Evolutionary conservation across 2,329 filamentous ascomycete species (phyloP), one percentile per base, ranked within the genome.

Genomic region (Curvularia spicifera): DNA sequence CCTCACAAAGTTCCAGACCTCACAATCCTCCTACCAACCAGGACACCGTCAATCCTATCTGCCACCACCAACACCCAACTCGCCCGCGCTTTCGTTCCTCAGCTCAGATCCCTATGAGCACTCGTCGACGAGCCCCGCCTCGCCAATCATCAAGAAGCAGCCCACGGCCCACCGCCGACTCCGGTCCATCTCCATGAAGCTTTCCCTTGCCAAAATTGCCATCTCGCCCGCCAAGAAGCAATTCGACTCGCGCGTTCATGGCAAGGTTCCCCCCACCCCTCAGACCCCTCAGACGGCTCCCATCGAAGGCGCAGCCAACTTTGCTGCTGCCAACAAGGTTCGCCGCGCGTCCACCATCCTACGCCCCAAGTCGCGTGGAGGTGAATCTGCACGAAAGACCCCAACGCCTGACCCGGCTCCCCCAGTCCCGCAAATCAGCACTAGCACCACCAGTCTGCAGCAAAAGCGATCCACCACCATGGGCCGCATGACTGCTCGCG

Each of bases 91-190:
- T 26, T 65, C 74, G n/a, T 78, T 78, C 62, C 71, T 78, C 45
- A 74, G 65, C 53, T 75, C 73, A 8, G 76, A 78, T 49, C 76
- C 76, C 8, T 78, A 74, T 59, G 76, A 74, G 31, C 75, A 64
- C 51, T 62, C 70, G 2, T 72, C 61, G 15, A 68, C 64, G 10
- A 67, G 62, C 40, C 67, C 71, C 1, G 65, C 71, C 5, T 74
- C 73, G 6, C 73, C 74, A 20, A 71, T 74, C 48, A 71, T 72
- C 64, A 69, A 76, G 56, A 69, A 75, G 53, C 61, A 66, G 7
- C 66, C 67, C n/a, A 62, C 75, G 2, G 28, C 44, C 44, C 75
- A 78, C 66, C 71, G 65, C 54, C 75, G 76, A 3, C 63, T 78
- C 22, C 70, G 76, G 9, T 75, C 71, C 37, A 77, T 78, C 47